Base-by-base conservation (phyloP, 2,329 filamentous ascomycete genomes). In the Amesomyces nigricolor region DNA sequence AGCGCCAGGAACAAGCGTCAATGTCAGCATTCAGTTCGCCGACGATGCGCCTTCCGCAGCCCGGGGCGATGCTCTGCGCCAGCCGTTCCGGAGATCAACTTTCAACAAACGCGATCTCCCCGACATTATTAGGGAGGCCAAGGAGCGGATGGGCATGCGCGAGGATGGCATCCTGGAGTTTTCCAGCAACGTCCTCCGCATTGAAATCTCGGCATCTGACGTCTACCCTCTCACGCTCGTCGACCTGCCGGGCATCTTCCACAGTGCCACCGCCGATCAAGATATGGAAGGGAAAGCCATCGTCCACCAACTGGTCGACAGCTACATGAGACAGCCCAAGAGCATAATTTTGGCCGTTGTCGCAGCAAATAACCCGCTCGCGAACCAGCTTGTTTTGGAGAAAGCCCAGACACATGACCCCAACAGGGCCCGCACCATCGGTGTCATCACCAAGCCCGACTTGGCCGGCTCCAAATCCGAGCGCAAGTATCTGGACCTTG, bases 291-390 rank as follows among this genome's bases (percentile, higher is more conserved):
- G 77, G 47, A 71, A 75, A 2, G 63, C 72, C 4, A 59, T 76
- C 3, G 75, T 83, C 16, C 58, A 68, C n/a, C 66, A 73, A 0
- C 68, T 84, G 6, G 75, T 81, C 2, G 64, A 75, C 5, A 65
- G 66, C 0, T 88, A 87, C 63, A 82, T 87, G 72, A 64, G 67
- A n/a, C 73, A 79, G 17, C 65, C 71, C 2, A 69, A 80, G 14
- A 84, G 75, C 60, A 81, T 87, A 53, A 81, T 85, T 2, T 71
- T 86, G 1, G 78, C 80, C 4, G 75, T 83, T 0, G 70, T 84
- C 0, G 79, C 76, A 0, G 80, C 79, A 0, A 79, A 78, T 52
- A 74, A 75, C 26, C 79, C 86, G 52, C 75, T 76, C 57, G 77
- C 78, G 3, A 78, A 81, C 40, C 84, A 88, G 60, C 70, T 74